A percentile compares a stretch with the other conserved stretches of the same genome.
Evolutionary conservation across 2,329 filamentous ascomycete genomes (phyloP).

Genomic region (Didymella exigua): DNA sequence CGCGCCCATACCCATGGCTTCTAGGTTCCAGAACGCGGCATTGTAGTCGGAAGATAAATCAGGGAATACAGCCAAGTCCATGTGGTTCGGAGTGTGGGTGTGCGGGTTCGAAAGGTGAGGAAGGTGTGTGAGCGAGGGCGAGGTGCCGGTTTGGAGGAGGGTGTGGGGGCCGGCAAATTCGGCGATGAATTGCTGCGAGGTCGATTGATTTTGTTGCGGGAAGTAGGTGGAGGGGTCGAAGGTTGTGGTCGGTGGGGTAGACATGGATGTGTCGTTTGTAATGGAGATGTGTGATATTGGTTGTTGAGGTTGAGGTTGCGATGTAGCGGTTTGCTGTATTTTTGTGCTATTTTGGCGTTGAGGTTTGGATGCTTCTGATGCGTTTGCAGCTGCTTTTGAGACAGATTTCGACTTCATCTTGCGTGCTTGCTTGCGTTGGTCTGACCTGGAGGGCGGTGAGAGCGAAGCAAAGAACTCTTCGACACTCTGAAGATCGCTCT

Average conservation of each 20-base stretch:
- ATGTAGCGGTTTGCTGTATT: constrained; percentile 30
- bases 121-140: constrained; percentile 38
- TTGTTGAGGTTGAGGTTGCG: constrained; percentile 37
- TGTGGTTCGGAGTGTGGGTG: constrained; percentile 27
- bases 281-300: constrained; percentile 12
- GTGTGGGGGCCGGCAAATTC: constrained; percentile 54
- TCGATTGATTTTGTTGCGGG: constrained; percentile 26
- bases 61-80: constrained; percentile 43
- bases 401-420: constrained; percentile 48
- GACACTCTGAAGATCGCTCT: constrained; percentile 87
- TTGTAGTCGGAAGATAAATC: constrained; percentile 42
- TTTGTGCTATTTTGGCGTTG: constrained; percentile 28
- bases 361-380: constrained; percentile 31
- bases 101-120: constrained; percentile 21
- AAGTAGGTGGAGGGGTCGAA: constrained; percentile 42
- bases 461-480: constrained; percentile 91
- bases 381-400: constrained; percentile 38
- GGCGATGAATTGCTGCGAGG: constrained; percentile 47
- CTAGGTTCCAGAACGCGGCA: constrained; percentile 42
- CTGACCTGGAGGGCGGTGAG: constrained; percentile 62
- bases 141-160: constrained; percentile 34
- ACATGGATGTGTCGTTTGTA: constrained; percentile 30
- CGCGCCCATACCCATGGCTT: constrained; percentile 36
- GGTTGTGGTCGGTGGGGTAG: constrained; percentile 37
- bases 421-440: constrained; percentile 58